Percentiles rank a stretch among this genome's conserved stretches.
These are phyloP conservation scores for Agrocybe praecox DNA, from an alignment of 768 basidiomycete species.

Conservation along the genomic window DNA sequence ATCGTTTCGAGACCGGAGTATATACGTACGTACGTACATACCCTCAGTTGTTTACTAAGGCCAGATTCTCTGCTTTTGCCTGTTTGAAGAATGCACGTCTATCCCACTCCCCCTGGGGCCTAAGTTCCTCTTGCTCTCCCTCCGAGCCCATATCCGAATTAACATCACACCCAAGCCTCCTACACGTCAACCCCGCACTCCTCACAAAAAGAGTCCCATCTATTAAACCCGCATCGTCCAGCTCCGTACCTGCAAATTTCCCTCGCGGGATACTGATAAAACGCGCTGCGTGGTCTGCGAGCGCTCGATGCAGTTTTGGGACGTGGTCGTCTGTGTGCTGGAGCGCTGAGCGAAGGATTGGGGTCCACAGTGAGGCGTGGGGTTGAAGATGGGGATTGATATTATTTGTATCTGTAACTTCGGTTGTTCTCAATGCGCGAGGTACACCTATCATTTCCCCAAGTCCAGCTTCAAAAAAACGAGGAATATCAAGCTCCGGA, in stretches of 20 bases:
- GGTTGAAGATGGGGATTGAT: too few species aligned
- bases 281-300: conserved; percentile 27
- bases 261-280: conserved; percentile 15
- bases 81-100: conserved; percentile 17
- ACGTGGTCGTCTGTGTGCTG: conserved; percentile 60
- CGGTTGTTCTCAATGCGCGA: too few species aligned
- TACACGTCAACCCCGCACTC: conserved; percentile 42
- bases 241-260: conserved; percentile 5
- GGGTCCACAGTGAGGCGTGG: too few species aligned
- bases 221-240: conserved; percentile 38
- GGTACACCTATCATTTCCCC: too few species aligned
- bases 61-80: too few species aligned
- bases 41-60: too few species aligned
- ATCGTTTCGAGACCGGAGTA: neutral
- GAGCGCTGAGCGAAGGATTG: conserved; percentile 52
- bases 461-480: conserved; percentile 36
- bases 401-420: too few species aligned
- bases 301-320: conserved; percentile 37
- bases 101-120: conserved; percentile 33
- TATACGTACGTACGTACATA: too few species aligned
- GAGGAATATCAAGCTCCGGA: conserved; percentile 46
- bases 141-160: neutral
- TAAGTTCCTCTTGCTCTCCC: conserved; percentile 11
- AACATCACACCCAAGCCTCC: neutral
- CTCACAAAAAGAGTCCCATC: conserved; percentile 63